Conservation (phyloP, 176 grass and related monocot species). For the Oryza punctata region DNA sequence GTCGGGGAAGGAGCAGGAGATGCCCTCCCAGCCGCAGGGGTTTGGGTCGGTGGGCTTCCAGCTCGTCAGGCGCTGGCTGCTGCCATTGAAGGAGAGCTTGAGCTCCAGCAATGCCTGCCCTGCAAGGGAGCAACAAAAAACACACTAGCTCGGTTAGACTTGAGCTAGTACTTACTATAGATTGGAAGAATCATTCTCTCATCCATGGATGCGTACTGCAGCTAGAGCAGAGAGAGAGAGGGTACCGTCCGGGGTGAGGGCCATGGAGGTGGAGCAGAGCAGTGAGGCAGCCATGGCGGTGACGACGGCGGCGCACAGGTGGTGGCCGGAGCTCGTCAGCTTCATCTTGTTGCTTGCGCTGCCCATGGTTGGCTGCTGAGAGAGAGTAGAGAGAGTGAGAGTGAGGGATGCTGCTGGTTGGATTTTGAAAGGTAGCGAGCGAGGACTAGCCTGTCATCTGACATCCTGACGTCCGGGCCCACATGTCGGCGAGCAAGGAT, state of each 20-base stretch:
- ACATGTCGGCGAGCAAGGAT: background rate
- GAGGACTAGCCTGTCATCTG: background rate
- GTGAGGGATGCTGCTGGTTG: background rate
- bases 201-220: background rate
- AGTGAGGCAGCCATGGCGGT: background rate
- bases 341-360: background rate
- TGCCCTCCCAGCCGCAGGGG: conserved; percentile 84
- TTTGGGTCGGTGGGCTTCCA: conserved; percentile 64
- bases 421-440: background rate
- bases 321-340: background rate
- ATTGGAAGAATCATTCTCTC: background rate
- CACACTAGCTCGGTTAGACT: background rate
- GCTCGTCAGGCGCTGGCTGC: conserved; percentile 54
- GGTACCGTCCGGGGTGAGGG: conserved; percentile 76
- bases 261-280: conserved; percentile 30
- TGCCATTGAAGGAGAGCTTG: conserved; percentile 81
- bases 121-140: conserved; percentile 15
- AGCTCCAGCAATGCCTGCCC: conserved; percentile 82
- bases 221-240: no score
- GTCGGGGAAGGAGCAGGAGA: conserved; percentile 95
- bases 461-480: background rate
- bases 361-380: background rate
- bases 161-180: background rate
- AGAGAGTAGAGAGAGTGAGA: background rate
- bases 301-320: background rate